Evolutionary conservation across 176 grass and related monocot genomes (phyloP).

Genomic region (Canna indica): DNA sequence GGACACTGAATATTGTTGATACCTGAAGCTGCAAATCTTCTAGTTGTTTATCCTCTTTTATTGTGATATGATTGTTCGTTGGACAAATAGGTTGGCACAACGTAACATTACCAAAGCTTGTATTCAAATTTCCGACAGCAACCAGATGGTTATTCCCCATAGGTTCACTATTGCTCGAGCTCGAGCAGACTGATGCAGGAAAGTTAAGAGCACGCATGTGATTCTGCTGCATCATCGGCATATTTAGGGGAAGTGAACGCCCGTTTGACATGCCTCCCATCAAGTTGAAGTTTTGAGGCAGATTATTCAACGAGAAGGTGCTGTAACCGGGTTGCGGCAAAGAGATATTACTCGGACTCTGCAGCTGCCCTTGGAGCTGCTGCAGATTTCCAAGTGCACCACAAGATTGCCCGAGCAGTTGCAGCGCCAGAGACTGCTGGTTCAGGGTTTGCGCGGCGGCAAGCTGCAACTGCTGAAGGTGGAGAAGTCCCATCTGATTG

Average conservation of each 20-base stretch:
- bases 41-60: too few species aligned
- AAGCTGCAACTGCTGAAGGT: not conserved
- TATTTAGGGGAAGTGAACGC: not conserved
- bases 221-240: not conserved
- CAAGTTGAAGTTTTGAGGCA: not conserved
- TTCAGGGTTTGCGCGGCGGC: not conserved
- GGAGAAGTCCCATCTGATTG: not conserved
- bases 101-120: too few species aligned
- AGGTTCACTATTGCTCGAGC: too few species aligned
- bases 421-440: not conserved
- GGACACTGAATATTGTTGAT: not conserved
- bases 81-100: too few species aligned
- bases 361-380: not conserved
- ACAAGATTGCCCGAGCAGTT: not conserved
- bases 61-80: too few species aligned
- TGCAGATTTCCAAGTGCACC: not conserved
- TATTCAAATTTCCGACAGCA: too few species aligned
- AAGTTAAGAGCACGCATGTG: not conserved
- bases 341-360: not conserved
- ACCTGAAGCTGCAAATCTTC: not conserved
- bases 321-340: not conserved
- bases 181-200: not conserved
- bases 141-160: too few species aligned
- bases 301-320: not conserved
- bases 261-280: not conserved